phyloP scores from a whole-genome alignment of 108 stramenopile species.

The Aurantiochytrium sp. region DNA sequence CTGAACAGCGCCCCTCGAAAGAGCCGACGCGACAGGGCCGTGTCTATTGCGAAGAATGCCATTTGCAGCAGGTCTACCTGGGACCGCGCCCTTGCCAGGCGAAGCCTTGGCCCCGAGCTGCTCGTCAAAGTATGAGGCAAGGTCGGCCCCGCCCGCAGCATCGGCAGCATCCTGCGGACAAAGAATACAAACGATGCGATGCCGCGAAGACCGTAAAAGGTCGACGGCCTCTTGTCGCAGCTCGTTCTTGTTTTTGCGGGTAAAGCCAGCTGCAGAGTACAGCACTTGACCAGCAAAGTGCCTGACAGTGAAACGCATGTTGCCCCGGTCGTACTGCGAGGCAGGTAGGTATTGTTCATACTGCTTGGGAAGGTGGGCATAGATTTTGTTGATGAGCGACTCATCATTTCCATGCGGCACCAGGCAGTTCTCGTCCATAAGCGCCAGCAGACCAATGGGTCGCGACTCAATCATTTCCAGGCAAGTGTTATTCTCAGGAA shows the following conservation, averaged over 20 bases:
- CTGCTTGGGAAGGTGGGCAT: background rate
- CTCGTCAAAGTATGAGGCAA: background rate
- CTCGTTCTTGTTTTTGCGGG: background rate
- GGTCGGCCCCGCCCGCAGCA: background rate
- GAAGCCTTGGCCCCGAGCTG: background rate
- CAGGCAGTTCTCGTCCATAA: constrained; percentile 37
- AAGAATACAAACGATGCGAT: background rate
- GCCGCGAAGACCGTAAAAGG: background rate
- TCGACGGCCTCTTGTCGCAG: constrained; percentile 9
- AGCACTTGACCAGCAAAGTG: constrained; percentile 1
- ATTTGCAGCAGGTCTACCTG: too few species aligned
- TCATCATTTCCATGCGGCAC: background rate
- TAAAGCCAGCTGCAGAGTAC: background rate
- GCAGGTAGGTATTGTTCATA: background rate
- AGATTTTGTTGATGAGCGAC: background rate
- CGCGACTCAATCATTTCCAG: constrained; percentile 44
- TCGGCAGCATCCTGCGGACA: background rate
- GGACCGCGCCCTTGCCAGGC: too few species aligned
- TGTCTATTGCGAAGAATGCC: too few species aligned
- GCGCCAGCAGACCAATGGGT: constrained; percentile 36
- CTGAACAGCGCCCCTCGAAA: background rate
- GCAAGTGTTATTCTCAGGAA: constrained; percentile 47
- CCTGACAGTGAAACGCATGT: background rate
- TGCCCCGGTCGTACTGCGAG: background rate
- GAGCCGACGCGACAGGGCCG: background rate